Conservation (phyloP, 495 filamentous ascomycete genomes). For the Bombardia bombarda region DNA sequence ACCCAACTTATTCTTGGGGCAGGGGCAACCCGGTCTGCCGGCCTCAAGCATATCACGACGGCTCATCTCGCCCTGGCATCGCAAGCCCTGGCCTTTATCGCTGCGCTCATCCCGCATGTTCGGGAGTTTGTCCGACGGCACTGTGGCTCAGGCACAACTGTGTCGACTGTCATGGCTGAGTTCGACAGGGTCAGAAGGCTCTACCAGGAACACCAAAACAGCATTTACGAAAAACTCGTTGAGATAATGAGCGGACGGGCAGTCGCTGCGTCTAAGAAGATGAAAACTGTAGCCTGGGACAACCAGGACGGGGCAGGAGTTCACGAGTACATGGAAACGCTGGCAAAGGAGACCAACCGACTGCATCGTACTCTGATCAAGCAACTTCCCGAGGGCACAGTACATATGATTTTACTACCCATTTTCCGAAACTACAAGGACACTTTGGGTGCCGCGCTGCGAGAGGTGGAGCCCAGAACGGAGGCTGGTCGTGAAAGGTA, state of each 20-base stretch:
- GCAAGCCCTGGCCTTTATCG: slow-evolving; percentile 83
- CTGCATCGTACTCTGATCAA: slow-evolving; percentile 82
- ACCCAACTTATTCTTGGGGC: slow-evolving; percentile 92
- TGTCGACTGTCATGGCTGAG: slow-evolving; percentile 60
- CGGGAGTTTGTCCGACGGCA: slow-evolving; percentile 85
- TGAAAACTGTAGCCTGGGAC: slow-evolving; percentile 76
- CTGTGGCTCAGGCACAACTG: slow-evolving; percentile 42
- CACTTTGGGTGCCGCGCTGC: slow-evolving; percentile 70
- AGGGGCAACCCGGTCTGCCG: slow-evolving; percentile 83
- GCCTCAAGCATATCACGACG: slow-evolving; percentile 91
- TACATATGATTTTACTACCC: slow-evolving; percentile 80
- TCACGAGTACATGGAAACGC: slow-evolving; percentile 81
- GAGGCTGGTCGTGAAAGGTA: slow-evolving; percentile 67
- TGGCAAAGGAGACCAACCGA: slow-evolving; percentile 82
- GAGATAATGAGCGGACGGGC: slow-evolving; percentile 89
- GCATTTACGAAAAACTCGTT: slow-evolving; percentile 90
- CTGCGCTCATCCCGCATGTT: slow-evolving; percentile 79
- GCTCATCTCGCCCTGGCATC: slow-evolving; percentile 91
- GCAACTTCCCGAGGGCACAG: slow-evolving; percentile 70
- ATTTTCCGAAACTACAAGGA: slow-evolving; percentile 83
- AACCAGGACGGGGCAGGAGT: slow-evolving; percentile 22
- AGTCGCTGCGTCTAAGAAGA: slow-evolving; percentile 57
- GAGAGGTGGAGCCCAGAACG: slow-evolving; percentile 55
- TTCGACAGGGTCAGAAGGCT: slow-evolving; percentile 88
- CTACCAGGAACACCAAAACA: slow-evolving; percentile 87